A percentile compares a stretch with the other conserved stretches of the same genome.
Evolutionary conservation across 176 grass and related monocot species (phyloP).

Genomic region (Avena eriantha): DNA sequence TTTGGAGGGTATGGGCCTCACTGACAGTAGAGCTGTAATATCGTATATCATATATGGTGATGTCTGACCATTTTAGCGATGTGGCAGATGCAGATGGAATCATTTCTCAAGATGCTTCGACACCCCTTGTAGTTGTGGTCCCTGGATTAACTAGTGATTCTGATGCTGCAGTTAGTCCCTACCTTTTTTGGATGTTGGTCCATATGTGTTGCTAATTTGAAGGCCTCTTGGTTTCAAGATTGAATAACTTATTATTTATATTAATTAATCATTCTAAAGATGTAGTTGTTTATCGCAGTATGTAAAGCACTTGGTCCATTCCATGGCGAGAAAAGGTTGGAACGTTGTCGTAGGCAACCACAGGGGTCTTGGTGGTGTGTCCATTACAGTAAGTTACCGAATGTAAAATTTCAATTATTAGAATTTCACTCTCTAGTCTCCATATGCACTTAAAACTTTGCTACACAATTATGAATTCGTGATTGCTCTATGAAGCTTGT

Average conservation of each 20-base stretch:
- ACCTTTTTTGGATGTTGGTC: conserved; percentile 13
- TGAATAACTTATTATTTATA: conserved; percentile 33
- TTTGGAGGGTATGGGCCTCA: conserved; percentile 48
- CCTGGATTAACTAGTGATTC: conserved; percentile 95
- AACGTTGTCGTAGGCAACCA: conserved; percentile 97
- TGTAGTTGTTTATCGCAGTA: conserved; percentile 68
- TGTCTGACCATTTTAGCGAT: conserved; percentile 38
- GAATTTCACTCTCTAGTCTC: conserved; percentile 5
- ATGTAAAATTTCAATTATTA: conserved; percentile 30
- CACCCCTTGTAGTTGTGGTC: conserved; percentile 79
- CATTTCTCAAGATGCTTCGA: conserved; percentile 78
- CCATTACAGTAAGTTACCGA: conserved; percentile 84
- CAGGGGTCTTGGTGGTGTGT: conserved; percentile 90
- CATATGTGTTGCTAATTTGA: conserved; percentile 29
- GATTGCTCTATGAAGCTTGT: conserved; percentile 1
- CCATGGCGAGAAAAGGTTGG: conserved; percentile 78
- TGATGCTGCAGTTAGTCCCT: conserved; percentile 78
- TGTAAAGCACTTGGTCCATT: conserved; percentile 74
- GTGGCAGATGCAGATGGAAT: conserved; percentile 59
- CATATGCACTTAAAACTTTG: conserved; percentile 3
- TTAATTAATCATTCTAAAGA: conserved; percentile 20
- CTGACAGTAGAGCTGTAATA: not conserved
- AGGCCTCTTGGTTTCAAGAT: conserved; percentile 31
- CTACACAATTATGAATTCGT: not conserved
- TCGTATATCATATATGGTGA: conserved; percentile 20